Evolutionary conservation across 495 filamentous ascomycete species (phyloP).

Genomic region (Podospora didyma): DNA sequence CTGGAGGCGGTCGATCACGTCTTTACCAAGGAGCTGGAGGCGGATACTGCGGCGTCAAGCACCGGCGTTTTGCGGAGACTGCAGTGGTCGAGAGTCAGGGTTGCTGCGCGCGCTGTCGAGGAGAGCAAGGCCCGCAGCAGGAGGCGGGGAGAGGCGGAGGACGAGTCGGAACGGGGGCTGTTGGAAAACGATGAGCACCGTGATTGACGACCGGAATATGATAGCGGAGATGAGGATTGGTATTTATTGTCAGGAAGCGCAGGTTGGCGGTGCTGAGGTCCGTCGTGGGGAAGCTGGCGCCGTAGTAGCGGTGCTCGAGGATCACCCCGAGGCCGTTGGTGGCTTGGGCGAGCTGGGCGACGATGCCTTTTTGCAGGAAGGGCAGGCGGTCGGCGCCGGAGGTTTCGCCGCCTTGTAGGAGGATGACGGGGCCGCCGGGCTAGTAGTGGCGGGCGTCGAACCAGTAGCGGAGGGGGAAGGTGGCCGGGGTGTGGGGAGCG

Average conservation of each 20-base stretch:
- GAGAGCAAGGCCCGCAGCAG: not conserved
- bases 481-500: slow-evolving; percentile 59
- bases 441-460: slow-evolving; percentile 65
- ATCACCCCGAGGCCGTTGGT: slow-evolving; percentile 70
- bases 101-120: slow-evolving; percentile 17
- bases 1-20: slow-evolving; percentile 48
- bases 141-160: not conserved
- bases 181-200: slow-evolving; percentile 1
- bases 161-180: slow-evolving; percentile 8
- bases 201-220: not conserved
- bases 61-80: slow-evolving; percentile 9
- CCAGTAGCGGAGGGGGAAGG: slow-evolving; percentile 66
- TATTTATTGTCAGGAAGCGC: slow-evolving; percentile 71
- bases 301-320: slow-evolving; percentile 76
- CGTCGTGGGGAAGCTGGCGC: slow-evolving; percentile 53
- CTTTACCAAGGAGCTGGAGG: slow-evolving; percentile 37
- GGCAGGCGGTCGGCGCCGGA: slow-evolving; percentile 52
- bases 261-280: slow-evolving; percentile 61
- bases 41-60: not conserved
- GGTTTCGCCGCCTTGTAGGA: slow-evolving; percentile 65
- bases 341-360: slow-evolving; percentile 55
- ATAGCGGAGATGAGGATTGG: not conserved
- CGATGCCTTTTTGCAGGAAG: slow-evolving; percentile 67
- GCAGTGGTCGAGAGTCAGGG: slow-evolving; percentile 21
- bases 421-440: slow-evolving; percentile 67